Evolutionary conservation across 495 filamentous ascomycete species (phyloP).

Genomic region (Talaromyces stipitatus): DNA sequence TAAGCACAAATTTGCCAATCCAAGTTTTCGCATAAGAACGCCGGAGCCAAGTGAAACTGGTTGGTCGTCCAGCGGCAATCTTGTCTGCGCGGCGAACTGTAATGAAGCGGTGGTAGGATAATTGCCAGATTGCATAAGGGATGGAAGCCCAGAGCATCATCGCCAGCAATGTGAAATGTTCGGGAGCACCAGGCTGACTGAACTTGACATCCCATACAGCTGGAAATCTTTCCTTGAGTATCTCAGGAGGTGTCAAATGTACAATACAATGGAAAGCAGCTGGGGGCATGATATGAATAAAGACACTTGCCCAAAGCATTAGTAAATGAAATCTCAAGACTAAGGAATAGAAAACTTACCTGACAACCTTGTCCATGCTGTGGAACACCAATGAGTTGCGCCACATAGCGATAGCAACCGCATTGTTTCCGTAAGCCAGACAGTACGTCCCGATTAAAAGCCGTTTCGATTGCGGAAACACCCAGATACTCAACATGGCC

Average conservation of each 20-base stretch:
- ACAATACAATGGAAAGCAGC: constrained; percentile 87
- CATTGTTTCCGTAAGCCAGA: constrained; percentile 91
- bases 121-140: constrained; percentile 88
- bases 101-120: constrained; percentile 86
- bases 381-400: constrained; percentile 97
- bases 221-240: constrained; percentile 68
- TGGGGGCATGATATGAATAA: constrained; percentile 98
- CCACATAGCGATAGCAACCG: constrained; percentile 98
- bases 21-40: constrained; percentile 78
- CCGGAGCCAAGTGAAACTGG: constrained; percentile 95
- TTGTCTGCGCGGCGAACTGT: constrained; percentile 86
- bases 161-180: constrained; percentile 69
- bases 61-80: constrained; percentile 92
- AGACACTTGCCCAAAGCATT: constrained; percentile 49
- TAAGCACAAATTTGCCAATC: constrained; percentile 79
- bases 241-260: constrained; percentile 61
- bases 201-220: constrained; percentile 77
- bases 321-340: not conserved
- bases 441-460: constrained; percentile 92
- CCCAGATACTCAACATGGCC: constrained; percentile 74
- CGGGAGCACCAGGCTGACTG: constrained; percentile 57
- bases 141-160: constrained; percentile 94
- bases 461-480: constrained; percentile 83
- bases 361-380: constrained; percentile 90
- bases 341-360: constrained; percentile 30